Conservation (phyloP, 345 rosid genomes). For the Turritis glabra region DNA sequence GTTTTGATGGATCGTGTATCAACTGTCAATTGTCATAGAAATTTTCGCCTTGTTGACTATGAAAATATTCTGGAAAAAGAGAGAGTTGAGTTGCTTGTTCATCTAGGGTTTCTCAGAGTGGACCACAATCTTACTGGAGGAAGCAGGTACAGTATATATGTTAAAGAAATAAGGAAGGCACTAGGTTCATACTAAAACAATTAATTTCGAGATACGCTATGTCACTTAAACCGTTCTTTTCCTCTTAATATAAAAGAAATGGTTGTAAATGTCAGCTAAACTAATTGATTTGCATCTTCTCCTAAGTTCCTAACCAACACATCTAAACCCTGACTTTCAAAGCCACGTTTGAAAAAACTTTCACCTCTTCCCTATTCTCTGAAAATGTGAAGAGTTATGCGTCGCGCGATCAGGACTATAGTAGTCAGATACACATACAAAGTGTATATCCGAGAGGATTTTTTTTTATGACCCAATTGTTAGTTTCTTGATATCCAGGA, state of each 20-base stretch:
- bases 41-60: background rate
- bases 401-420: background rate
- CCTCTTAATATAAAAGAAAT: slow-evolving; percentile 19
- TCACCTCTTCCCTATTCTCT: slow-evolving; percentile 7
- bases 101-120: slow-evolving; percentile 37
- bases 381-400: background rate
- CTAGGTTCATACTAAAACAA: slow-evolving; percentile 6
- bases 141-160: slow-evolving; percentile 25
- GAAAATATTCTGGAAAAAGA: background rate
- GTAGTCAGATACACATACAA: background rate
- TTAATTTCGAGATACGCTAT: slow-evolving; percentile 20
- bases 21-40: background rate
- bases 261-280: slow-evolving; percentile 33
- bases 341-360: slow-evolving; percentile 23
- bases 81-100: slow-evolving; percentile 29
- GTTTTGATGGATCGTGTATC: background rate
- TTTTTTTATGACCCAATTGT: background rate
- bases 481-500: background rate
- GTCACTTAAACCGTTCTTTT: slow-evolving; percentile 24
- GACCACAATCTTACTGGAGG: slow-evolving; percentile 36
- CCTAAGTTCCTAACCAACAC: slow-evolving; percentile 73
- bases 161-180: slow-evolving; percentile 25
- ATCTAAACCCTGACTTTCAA: slow-evolving; percentile 72
- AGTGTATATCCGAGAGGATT: background rate
- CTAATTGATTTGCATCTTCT: slow-evolving; percentile 49